Evolutionary conservation across 208 protist genomes (phyloP), one percentile per base, ranked within the genome.

Genomic region (Trypanosoma vivax): DNA sequence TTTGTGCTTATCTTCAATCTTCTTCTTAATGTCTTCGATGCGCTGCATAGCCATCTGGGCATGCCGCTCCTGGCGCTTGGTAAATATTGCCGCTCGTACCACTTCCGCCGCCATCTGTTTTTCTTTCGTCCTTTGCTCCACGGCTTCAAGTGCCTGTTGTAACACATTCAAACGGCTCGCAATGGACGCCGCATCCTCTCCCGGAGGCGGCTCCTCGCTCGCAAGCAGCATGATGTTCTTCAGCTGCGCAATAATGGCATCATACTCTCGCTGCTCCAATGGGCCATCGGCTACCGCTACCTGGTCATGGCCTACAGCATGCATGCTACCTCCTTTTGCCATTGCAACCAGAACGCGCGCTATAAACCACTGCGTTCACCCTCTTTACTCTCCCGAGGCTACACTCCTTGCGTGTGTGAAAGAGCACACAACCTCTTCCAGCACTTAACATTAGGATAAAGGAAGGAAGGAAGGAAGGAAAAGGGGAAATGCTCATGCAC

Each of bases 161-260:
- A 93, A 65, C 48, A 79, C 50, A 11, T 42, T 48, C 25, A 93
- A 77, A 47, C 79, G 79, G 18, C 54, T 70, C 49, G 87, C 72
- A 5, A 90, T 71, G 24, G 75, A 70, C 0, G 64, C 52, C 0
- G 50, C 63, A 39, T 70, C 47, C n/a, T 83, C 74, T 11, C 73
- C 74, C 0, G 35, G 34, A 2, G 81, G 86, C 7, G 67, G 61
- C 21, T 88, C 69, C 14, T 58, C 57, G n/a, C 72, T 77, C 0
- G 81, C 83, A 13, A 74, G 72, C 5, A 71, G 59, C 23, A 93
- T 45, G 16, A 90, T 59, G 10, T 66, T 70, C 23, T 74, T 61
- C 25, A 93, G 59, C 60, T 93, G 81, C 2, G 63, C 65, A 0
- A 71, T 70, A 47, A 83, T 82, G 7, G 50, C 54, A 28, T 54